These are phyloP conservation scores for Curvularia hawaiiensis DNA, from an alignment of 2,329 filamentous ascomycete species.

Conservation along the genomic window DNA sequence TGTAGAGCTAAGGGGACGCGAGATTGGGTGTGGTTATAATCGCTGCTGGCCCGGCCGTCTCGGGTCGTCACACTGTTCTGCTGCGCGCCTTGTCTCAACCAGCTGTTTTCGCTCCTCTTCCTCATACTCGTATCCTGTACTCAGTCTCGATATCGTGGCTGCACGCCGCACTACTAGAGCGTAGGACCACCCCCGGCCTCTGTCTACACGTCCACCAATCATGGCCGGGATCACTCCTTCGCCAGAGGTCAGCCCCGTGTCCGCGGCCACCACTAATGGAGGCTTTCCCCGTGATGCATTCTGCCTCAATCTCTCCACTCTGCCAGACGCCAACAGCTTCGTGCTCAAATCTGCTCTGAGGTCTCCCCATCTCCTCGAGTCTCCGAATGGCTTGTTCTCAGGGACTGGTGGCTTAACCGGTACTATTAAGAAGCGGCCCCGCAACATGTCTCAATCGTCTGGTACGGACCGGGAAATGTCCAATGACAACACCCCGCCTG, in stretches of 20 bases:
- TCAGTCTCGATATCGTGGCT: conserved; percentile 31
- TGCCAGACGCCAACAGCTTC: conserved; percentile 46
- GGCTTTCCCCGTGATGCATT: conserved; percentile 47
- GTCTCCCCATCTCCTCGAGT: conserved; percentile 47
- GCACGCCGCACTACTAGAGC: conserved; percentile 37
- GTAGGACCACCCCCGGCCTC: conserved; percentile 35
- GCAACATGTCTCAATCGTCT: conserved; percentile 52
- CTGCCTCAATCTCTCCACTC: conserved; percentile 47
- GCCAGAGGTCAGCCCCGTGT: conserved; percentile 51
- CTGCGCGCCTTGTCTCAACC: conserved; percentile 4
- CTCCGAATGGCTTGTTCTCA: conserved; percentile 44
- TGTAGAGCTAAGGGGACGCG: conserved; percentile 28
- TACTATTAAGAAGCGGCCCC: conserved; percentile 45
- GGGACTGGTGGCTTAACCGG: conserved; percentile 34
- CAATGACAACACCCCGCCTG: conserved; percentile 36
- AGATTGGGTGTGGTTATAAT: conserved; percentile 31
- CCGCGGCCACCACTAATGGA: conserved; percentile 49
- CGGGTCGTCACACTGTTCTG: not conserved
- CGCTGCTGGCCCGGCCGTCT: conserved; percentile 21
- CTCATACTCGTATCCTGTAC: conserved; percentile 7
- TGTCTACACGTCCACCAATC: conserved; percentile 44
- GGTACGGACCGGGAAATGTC: conserved; percentile 49
- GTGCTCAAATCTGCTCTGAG: conserved; percentile 46
- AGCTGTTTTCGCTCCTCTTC: conserved; percentile 12
- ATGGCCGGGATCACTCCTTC: conserved; percentile 48